Evolutionary conservation across 140 eudicot genomes (phyloP).

Genomic region (Flaveria floridana): DNA sequence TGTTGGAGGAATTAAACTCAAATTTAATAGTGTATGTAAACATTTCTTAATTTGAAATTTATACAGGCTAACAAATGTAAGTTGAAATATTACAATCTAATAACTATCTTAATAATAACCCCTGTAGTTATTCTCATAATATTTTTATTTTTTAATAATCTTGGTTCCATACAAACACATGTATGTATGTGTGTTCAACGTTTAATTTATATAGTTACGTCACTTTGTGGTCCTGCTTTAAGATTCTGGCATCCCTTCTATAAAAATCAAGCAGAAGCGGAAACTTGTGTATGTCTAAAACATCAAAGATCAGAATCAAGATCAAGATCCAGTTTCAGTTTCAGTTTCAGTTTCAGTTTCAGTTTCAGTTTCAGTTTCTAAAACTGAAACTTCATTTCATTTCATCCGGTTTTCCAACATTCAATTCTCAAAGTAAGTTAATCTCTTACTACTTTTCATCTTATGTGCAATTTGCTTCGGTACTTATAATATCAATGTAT

Average conservation of each 20-base stretch:
- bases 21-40: too few relatives aligned
- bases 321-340: neutral
- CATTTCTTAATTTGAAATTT: too few relatives aligned
- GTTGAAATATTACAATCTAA: too few relatives aligned
- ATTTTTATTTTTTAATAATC: too few relatives aligned
- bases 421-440: slow-evolving; percentile 13
- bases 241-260: slow-evolving; percentile 27
- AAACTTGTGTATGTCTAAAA: slow-evolving; percentile 41
- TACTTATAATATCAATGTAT: neutral
- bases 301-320: slow-evolving; percentile 24
- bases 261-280: slow-evolving; percentile 41
- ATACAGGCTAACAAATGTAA: too few relatives aligned
- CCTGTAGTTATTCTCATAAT: too few relatives aligned
- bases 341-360: neutral
- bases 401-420: neutral
- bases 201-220: slow-evolving; percentile 13
- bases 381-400: slow-evolving; percentile 3
- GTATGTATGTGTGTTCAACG: neutral
- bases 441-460: neutral
- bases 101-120: too few relatives aligned
- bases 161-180: too few relatives aligned
- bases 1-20: too few relatives aligned
- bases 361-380: slow-evolving; percentile 1
- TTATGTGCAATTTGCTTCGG: too few relatives aligned
- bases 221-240: slow-evolving; percentile 27